phyloP scores from a whole-genome alignment of 75 land plant species.

The Pseudotsuga menziesii region DNA sequence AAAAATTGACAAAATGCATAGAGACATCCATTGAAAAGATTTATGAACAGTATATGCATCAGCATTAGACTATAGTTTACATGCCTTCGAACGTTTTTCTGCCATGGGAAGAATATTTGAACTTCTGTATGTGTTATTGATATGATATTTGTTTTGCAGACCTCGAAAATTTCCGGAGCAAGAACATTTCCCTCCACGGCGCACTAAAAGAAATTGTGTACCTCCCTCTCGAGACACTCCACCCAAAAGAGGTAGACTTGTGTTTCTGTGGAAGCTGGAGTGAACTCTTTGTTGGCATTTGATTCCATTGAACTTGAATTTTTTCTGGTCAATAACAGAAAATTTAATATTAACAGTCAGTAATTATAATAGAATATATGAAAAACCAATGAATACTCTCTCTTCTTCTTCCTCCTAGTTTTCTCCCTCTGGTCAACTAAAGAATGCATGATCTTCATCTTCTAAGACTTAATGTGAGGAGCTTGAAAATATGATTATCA shows the following conservation, averaged over 20 bases:
- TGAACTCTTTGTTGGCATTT: not conserved
- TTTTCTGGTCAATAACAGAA: no score
- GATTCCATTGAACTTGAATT: not conserved
- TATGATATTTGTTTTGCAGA: conserved; percentile 28
- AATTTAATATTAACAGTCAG: no score
- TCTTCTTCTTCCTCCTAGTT: no score
- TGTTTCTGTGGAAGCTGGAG: not conserved
- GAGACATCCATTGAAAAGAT: not conserved
- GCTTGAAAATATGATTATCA: no score
- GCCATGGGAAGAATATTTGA: not conserved
- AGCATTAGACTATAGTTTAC: not conserved
- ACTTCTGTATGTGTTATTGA: not conserved
- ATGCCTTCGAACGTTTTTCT: not conserved
- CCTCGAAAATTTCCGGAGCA: conserved; percentile 41
- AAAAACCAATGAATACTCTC: no score
- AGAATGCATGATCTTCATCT: no score
- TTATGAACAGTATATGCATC: not conserved
- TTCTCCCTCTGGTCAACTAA: no score
- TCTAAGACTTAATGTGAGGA: no score
- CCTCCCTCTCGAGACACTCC: conserved; percentile 94
- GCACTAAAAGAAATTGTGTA: conserved; percentile 53
- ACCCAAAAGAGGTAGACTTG: conserved; percentile 78
- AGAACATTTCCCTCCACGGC: conserved; percentile 52
- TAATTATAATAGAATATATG: no score
- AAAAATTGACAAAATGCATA: not conserved